A percentile compares a stretch with the other conserved stretches of the same genome.
phyloP scores from a whole-genome alignment of 108 stramenopile species.

The Mayamaea pseudoterrestris region DNA sequence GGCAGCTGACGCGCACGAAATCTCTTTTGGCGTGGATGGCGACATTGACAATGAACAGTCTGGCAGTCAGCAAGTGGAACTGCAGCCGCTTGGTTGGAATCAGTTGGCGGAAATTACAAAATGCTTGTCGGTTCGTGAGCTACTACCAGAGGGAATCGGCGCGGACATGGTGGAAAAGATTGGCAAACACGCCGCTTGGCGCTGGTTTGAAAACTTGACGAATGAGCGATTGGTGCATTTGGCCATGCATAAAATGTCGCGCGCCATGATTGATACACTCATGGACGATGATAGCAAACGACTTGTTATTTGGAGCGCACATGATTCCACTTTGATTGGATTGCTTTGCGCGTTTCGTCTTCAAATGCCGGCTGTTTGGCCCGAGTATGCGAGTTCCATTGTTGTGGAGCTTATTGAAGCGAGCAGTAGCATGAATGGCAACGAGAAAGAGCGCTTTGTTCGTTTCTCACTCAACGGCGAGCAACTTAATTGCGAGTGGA shows the following conservation, averaged over 20 bases:
- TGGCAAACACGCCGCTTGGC: conserved; percentile 48
- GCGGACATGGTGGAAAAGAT: conserved; percentile 45
- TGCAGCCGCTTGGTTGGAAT: conserved; percentile 42
- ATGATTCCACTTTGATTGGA: conserved; percentile 76
- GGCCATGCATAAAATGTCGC: conserved; percentile 56
- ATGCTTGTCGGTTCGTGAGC: conserved; percentile 40
- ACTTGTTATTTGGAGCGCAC: conserved; percentile 58
- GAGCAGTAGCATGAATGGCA: conserved; percentile 5
- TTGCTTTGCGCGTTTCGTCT: conserved; percentile 58
- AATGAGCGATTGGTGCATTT: conserved; percentile 50
- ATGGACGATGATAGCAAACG: too few species aligned
- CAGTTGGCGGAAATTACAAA: conserved; percentile 67
- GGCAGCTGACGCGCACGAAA: conserved; percentile 27
- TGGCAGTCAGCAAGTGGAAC: conserved; percentile 5
- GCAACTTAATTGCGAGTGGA: conserved; percentile 36
- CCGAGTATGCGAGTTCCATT: conserved; percentile 61
- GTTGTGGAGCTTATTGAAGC: conserved; percentile 61
- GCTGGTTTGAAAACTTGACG: conserved; percentile 65
- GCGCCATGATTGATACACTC: conserved; percentile 32
- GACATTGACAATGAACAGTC: conserved; percentile 21
- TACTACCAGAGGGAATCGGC: conserved; percentile 44
- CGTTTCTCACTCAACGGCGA: conserved; percentile 62
- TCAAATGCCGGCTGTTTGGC: conserved; percentile 57
- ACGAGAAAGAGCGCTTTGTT: conserved; percentile 25
- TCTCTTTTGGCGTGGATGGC: conserved; percentile 65